Evolutionary conservation across 2,329 filamentous ascomycete species (phyloP), one percentile per base, ranked within the genome.

Genomic region (Curvularia spicifera): DNA sequence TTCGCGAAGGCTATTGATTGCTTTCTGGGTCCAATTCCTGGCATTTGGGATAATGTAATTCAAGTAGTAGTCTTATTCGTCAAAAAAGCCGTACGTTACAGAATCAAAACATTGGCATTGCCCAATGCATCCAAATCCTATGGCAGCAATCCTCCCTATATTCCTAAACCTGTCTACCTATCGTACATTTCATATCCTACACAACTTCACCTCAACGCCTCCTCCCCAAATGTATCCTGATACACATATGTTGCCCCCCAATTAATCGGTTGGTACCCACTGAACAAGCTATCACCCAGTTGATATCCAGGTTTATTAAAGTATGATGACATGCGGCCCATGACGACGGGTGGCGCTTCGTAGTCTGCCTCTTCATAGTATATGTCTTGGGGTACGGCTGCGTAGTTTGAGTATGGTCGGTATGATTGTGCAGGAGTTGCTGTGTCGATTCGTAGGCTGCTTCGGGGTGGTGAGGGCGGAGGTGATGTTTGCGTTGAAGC

Each of bases 241-340:
- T 52, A 52, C 22, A 33, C 49, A 29, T 40, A 50, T 15, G 35
- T 40, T 1, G 20, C 26, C 9, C 35, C 47, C 47, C 56, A 58
- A 18, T 51, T 31, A 20, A 60, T 56, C 9, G 53, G 52, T n/a
- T 64, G 59, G 55, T 74, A 74, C 2, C 60, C 62, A 24, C 67
- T 67, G 7, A 60, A 52, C 22, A 76, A 46, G 29, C 73, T 69
- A 52, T 74, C 71, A 0, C 74, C 73, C 1, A 76, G 61, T 42
- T 72, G 69, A 37, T 76, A 76, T 3, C 69, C 69, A 0, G 72
- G 72, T 22, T 70, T 72, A 12, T 60, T 69, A 53, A 75, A 76
- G 42, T 71, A 76, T 20, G 68, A 68, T 31, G 73, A 60, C 71
- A 73, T 72, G 18, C 69, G 57, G 0, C 74, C 72, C 69, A 76